Evolutionary conservation across 2,329 filamentous ascomycete genomes (phyloP).

Genomic region (Neonectria faginata): DNA sequence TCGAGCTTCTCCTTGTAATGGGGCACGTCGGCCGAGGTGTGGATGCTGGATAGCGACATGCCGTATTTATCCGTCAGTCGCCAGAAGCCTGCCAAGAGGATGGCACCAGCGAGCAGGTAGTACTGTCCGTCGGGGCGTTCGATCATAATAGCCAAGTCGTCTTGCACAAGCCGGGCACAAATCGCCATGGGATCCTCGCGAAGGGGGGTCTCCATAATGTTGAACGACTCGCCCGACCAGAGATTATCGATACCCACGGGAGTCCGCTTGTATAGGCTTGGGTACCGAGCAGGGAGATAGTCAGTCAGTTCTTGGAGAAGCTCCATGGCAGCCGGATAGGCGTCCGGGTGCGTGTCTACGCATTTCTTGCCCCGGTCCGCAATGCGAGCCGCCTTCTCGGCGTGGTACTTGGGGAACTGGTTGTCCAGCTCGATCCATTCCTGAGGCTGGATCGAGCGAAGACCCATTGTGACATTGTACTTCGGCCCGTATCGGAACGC

Average conservation of each 20-base stretch:
- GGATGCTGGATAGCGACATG: slow-evolving; percentile 83
- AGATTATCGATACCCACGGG: slow-evolving; percentile 75
- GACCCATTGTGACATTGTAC: slow-evolving; percentile 82
- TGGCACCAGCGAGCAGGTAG: slow-evolving; percentile 80
- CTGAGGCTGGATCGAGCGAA: slow-evolving; percentile 75
- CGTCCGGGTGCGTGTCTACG: slow-evolving; percentile 75
- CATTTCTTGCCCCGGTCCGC: slow-evolving; percentile 74
- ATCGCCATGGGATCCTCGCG: slow-evolving; percentile 83
- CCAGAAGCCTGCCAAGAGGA: slow-evolving; percentile 87
- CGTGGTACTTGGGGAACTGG: slow-evolving; percentile 78
- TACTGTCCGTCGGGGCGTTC: slow-evolving; percentile 82
- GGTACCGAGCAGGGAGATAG: slow-evolving; percentile 82
- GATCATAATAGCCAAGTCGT: slow-evolving; percentile 87
- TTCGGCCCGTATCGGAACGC: slow-evolving; percentile 83
- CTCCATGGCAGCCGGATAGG: slow-evolving; percentile 78
- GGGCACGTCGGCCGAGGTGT: slow-evolving; percentile 81
- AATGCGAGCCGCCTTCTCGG: slow-evolving; percentile 77
- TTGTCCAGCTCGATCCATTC: slow-evolving; percentile 91
- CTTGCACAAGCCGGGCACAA: slow-evolving; percentile 78
- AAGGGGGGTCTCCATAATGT: slow-evolving; percentile 73
- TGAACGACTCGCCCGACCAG: slow-evolving; percentile 77
- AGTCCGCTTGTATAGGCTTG: slow-evolving; percentile 74
- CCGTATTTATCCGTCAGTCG: slow-evolving; percentile 82
- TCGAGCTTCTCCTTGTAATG: slow-evolving; percentile 78
- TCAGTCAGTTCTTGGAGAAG: slow-evolving; percentile 77